Evolutionary conservation across 495 filamentous ascomycete genomes (phyloP).

Genomic region (Alectoria sarmentosa): DNA sequence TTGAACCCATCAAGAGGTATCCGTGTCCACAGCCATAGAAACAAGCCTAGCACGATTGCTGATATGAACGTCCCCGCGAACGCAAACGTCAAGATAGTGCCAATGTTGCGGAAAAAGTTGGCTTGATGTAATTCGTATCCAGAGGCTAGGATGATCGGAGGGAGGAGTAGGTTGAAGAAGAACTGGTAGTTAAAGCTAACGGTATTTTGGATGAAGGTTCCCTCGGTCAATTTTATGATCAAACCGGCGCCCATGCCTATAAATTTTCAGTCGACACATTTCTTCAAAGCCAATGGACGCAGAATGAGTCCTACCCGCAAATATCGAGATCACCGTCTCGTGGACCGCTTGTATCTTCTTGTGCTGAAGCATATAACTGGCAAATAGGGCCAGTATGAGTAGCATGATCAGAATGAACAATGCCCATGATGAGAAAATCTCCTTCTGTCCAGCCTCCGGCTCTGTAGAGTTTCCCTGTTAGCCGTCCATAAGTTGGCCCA

Average conservation of each 20-base stretch:
- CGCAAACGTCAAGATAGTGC: constrained; percentile 96
- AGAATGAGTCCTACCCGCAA: constrained; percentile 54
- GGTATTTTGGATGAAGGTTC: constrained; percentile 73
- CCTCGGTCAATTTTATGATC: constrained; percentile 71
- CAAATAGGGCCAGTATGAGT: constrained; percentile 89
- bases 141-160: constrained; percentile 93
- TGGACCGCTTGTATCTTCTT: constrained; percentile 95
- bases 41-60: constrained; percentile 79
- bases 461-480: constrained; percentile 29
- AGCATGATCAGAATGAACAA: constrained; percentile 93
- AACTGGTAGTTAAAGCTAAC: constrained; percentile 98
- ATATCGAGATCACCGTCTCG: constrained; percentile 96
- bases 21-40: constrained; percentile 82
- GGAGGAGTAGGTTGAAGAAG: constrained; percentile 97
- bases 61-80: constrained; percentile 98
- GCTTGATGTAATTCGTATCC: constrained; percentile 97
- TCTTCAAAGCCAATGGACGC: not conserved
- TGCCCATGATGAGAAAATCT: constrained; percentile 92
- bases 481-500: constrained; percentile 8
- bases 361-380: constrained; percentile 91
- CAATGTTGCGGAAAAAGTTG: constrained; percentile 98
- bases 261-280: constrained; percentile 8
- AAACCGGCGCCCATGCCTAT: constrained; percentile 93
- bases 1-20: constrained; percentile 79
- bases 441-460: constrained; percentile 66